Percentiles rank a stretch among this genome's conserved stretches.
These are phyloP conservation scores for Candida wancherniae DNA, from an alignment of 805 yeast species.

Conservation along the genomic window DNA sequence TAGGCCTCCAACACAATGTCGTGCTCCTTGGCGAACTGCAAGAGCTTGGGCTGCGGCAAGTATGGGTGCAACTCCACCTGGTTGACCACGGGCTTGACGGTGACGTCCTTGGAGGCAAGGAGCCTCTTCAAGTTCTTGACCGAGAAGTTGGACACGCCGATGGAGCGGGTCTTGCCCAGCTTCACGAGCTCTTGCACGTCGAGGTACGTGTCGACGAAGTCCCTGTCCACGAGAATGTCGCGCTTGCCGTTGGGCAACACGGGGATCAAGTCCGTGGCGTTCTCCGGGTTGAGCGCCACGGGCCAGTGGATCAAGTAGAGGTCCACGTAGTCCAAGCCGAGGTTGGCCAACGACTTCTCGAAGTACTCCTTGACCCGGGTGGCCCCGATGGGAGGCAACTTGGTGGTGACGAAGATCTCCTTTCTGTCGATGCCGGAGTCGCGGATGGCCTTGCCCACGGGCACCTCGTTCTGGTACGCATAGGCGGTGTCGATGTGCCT, in stretches of 20 bases:
- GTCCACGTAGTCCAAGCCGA: conserved; percentile 74
- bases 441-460: conserved; percentile 51
- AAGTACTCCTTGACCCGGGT: conserved; percentile 49
- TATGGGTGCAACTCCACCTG: conserved; percentile 78
- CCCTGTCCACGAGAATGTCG: conserved; percentile 28
- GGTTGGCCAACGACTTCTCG: conserved; percentile 52
- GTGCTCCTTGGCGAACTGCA: conserved; percentile 47
- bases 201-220: conserved; percentile 56
- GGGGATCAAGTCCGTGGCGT: conserved; percentile 29
- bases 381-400: conserved; percentile 57
- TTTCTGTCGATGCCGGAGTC: conserved; percentile 61
- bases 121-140: conserved; percentile 47
- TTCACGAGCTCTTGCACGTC: conserved; percentile 53
- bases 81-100: conserved; percentile 59
- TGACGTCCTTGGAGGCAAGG: conserved; percentile 44
- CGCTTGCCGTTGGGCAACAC: conserved; percentile 32
- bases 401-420: conserved; percentile 67
- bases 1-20: conserved; percentile 66
- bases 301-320: conserved; percentile 85
- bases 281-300: conserved; percentile 44
- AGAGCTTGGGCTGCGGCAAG: conserved; percentile 58
- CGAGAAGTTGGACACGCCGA: conserved; percentile 77
- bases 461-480: conserved; percentile 55
- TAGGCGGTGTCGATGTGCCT: conserved; percentile 52
- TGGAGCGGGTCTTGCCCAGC: conserved; percentile 52